phyloP scores from a whole-genome alignment of 2,329 filamentous ascomycete species.

The Epichloe gansuensis region DNA sequence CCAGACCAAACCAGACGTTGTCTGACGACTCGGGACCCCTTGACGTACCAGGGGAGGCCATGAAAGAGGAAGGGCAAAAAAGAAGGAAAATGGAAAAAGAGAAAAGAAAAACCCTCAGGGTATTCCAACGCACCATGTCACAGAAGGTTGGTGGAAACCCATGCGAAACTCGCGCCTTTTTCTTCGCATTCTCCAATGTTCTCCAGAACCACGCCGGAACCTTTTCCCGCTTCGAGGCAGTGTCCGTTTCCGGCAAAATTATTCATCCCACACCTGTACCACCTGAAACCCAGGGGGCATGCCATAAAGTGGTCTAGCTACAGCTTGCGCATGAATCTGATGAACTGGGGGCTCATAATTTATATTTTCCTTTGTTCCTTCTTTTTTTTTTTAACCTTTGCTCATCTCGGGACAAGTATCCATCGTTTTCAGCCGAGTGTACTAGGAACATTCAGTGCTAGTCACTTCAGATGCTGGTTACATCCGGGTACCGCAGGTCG shows the following conservation, averaged over 20 bases:
- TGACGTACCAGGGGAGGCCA: background rate
- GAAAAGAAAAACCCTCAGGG: background rate
- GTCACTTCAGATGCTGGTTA: conserved; percentile 25
- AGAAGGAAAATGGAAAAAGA: background rate
- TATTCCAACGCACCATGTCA: too few relatives aligned
- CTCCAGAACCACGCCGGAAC: background rate
- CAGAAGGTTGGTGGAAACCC: background rate
- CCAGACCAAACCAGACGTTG: too few relatives aligned
- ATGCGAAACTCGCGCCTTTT: background rate
- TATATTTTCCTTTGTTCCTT: background rate
- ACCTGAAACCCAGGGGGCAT: background rate
- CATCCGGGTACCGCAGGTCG: conserved; percentile 78
- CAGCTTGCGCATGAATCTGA: background rate
- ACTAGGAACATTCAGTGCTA: background rate
- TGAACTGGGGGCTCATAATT: background rate
- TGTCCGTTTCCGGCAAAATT: background rate
- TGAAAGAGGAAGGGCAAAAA: too few relatives aligned
- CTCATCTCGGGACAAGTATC: background rate
- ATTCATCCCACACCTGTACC: background rate
- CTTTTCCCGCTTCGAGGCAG: background rate
- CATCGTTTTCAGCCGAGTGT: too few relatives aligned
- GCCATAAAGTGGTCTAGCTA: background rate
- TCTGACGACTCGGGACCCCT: too few relatives aligned
- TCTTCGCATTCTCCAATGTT: background rate
- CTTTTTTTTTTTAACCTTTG: background rate